Evolutionary conservation across 805 yeast genomes (phyloP).

Genomic region (Torulaspora microellipsoides): DNA sequence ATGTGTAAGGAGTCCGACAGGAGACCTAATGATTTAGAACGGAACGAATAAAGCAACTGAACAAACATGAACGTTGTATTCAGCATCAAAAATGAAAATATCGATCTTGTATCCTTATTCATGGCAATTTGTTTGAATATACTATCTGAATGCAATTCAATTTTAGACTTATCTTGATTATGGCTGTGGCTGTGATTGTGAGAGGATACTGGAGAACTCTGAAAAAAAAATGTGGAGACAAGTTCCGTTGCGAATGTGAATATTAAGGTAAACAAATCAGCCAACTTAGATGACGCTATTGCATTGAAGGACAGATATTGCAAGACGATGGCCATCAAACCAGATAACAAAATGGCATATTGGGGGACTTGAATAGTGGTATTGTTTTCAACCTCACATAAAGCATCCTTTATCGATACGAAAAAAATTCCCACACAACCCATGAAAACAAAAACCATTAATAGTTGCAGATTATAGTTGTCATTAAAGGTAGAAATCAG

Average conservation of each 20-base stretch:
- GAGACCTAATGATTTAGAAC: conserved; percentile 87
- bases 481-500: conserved; percentile 1
- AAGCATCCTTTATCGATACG: conserved; percentile 26
- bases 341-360: conserved; percentile 23
- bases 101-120: conserved; percentile 75
- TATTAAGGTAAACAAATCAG: conserved; percentile 15
- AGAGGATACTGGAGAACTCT: neutral
- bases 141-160: conserved; percentile 4
- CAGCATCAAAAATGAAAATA: conserved; percentile 77
- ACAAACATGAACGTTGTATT: conserved; percentile 93
- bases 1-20: conserved; percentile 92
- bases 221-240: neutral
- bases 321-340: conserved; percentile 33
- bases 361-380: conserved; percentile 13
- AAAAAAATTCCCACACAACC: conserved; percentile 29
- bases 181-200: conserved; percentile 3
- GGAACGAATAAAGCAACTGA: conserved; percentile 84
- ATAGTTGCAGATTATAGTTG: conserved; percentile 15
- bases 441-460: conserved; percentile 31
- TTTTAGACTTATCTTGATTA: conserved; percentile 2
- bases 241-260: conserved; percentile 21
- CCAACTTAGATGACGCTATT: conserved; percentile 9
- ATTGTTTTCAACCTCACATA: conserved; percentile 6
- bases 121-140: conserved; percentile 36
- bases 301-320: conserved; percentile 35